A percentile compares a stretch with the other conserved stretches of the same genome.
Evolutionary conservation across 345 rosid species (phyloP).

Genomic region (Ceriops zippeliana): DNA sequence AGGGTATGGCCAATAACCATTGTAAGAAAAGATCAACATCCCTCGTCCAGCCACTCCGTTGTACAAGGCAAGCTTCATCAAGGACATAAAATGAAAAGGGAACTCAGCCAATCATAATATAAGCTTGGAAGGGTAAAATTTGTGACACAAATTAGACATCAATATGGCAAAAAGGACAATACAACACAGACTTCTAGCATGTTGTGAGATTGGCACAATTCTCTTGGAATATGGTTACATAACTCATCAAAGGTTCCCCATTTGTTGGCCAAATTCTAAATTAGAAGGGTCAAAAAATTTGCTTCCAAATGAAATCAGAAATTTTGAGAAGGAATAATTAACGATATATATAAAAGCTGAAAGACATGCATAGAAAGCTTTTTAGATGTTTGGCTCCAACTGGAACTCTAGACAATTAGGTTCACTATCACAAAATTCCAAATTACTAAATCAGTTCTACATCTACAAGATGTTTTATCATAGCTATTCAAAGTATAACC

Average conservation of each 20-base stretch:
- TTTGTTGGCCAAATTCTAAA: not conserved
- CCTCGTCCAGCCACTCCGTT: constrained; percentile 93
- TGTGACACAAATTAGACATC: not conserved
- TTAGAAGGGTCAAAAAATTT: not conserved
- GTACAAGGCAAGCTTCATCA: constrained; percentile 76
- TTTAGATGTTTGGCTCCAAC: constrained; percentile 7
- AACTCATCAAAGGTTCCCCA: not conserved
- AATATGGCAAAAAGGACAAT: not conserved
- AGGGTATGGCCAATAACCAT: constrained; percentile 73
- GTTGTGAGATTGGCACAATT: not conserved
- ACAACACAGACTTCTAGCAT: not conserved
- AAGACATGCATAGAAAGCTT: not conserved
- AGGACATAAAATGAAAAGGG: not conserved
- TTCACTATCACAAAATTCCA: not conserved
- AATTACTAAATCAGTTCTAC: not conserved
- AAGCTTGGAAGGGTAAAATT: not conserved
- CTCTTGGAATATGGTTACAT: not conserved
- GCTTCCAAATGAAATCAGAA: not conserved
- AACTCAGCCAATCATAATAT: not conserved
- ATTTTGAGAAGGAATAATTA: too few species aligned
- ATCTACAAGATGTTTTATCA: not conserved
- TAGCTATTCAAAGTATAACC: not conserved
- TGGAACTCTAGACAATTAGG: not conserved
- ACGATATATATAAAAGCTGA: not conserved
- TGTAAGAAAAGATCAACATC: constrained; percentile 73